phyloP scores from a whole-genome alignment of 1,284 basidiomycete genomes.

The Pseudozyma sp. region DNA sequence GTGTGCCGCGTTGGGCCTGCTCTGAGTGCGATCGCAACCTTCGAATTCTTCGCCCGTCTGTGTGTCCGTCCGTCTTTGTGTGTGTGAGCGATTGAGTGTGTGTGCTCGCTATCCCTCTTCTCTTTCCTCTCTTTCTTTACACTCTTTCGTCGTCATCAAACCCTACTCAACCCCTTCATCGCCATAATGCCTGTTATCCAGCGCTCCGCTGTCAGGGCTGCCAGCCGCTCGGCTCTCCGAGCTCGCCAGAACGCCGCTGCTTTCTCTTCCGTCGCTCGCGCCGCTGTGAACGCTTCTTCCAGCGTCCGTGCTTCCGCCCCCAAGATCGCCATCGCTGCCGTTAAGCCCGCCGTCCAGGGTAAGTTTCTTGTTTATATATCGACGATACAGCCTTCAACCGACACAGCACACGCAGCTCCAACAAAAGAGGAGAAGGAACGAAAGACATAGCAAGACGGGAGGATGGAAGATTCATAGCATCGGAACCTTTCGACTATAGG shows the following conservation, averaged over 20 bases:
- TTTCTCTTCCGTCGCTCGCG: constrained; percentile 55
- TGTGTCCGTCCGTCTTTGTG: background rate
- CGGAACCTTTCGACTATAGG: too few relatives aligned
- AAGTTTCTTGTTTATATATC: constrained; percentile 15
- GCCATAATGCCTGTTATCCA: constrained; percentile 58
- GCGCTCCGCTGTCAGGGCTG: constrained; percentile 61
- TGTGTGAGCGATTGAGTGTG: too few relatives aligned
- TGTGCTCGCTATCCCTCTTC: constrained; percentile 6
- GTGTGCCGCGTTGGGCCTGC: background rate
- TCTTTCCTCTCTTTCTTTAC: constrained; percentile 21
- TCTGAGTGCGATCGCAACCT: constrained; percentile 21
- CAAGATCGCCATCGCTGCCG: constrained; percentile 45
- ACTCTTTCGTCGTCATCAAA: constrained; percentile 33
- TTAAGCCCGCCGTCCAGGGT: constrained; percentile 48
- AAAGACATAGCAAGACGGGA: too few relatives aligned
- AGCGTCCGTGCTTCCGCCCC: constrained; percentile 45
- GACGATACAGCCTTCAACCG: background rate
- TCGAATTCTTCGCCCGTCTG: constrained; percentile 13
- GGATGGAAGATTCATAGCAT: too few relatives aligned
- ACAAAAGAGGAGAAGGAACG: background rate
- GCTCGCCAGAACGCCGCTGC: constrained; percentile 58
- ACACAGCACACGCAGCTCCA: background rate
- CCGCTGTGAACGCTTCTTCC: constrained; percentile 45
- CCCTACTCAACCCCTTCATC: constrained; percentile 22
- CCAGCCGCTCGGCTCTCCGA: constrained; percentile 56